Base-by-base conservation (phyloP, 768 basidiomycete species). In the Lyophyllum semitale region DNA sequence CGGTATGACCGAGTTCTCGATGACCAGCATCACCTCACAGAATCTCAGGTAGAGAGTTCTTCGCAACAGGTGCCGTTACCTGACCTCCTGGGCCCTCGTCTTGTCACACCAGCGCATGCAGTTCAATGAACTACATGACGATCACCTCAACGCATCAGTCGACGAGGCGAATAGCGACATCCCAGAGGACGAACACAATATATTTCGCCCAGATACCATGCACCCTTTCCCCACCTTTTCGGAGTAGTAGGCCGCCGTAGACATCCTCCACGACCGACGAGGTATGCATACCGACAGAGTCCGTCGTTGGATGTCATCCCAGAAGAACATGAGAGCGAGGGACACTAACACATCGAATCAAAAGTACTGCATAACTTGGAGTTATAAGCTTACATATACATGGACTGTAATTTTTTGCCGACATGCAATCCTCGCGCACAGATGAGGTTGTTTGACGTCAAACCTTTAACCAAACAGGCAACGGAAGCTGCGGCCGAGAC, bases 51-150 rank as follows among this genome's bases (percentile, higher is more conserved):
- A n/a, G 38, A 42, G 29, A 35, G 45, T 18, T 18, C 37, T 38
- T 27, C 18, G 1, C 12, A 37, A n/a, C n/a, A n/a, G n/a, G n/a
- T n/a, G 13, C 26, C 40, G 15, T 17, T 20, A 6, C 8, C 29
- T 18, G 50, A 26, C 7, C 17, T 42, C n/a, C n/a, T n/a, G 4
- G 40, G 42, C 12, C 25, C 12, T 15, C 30, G 12, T 32, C 46
- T n/a, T 46, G 32, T 18, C 45, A 32, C n/a, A n/a, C n/a, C 47
- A 43, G 27, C 54, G 46, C 12, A 48, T 45, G 48, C 48, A 49
- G 18, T n/a, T 50, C n/a, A n/a, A n/a, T 6, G 40, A 50, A n/a
- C 23, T 50, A 13, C 42, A 43, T 6, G 48, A 56, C 23, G 22
- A 35, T 18, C 43, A 49, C 22, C 54, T 56, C 41, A 51, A 17